Percentiles rank a stretch among this genome's conserved stretches.
Conservation (phyloP, 2,329 filamentous ascomycete species). For the Elsinoe australis region DNA sequence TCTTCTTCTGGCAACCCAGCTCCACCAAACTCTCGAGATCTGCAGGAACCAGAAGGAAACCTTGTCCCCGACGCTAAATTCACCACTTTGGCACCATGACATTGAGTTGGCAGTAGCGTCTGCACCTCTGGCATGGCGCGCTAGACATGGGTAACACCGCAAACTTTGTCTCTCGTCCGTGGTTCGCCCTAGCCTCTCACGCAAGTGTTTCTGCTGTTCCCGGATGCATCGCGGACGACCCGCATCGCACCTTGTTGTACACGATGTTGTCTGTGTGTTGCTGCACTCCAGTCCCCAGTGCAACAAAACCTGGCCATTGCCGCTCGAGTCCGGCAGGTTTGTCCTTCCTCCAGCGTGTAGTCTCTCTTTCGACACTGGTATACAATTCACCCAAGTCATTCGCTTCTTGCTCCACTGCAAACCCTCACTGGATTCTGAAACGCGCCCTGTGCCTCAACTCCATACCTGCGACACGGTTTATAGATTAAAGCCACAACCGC, state of each 20-base stretch:
- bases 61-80: conserved; percentile 13
- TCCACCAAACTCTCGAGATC: conserved; percentile 2
- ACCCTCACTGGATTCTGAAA: conserved; percentile 4
- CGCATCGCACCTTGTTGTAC: conserved; percentile 7
- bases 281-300: conserved; percentile 1
- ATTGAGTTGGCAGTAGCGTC: conserved; percentile 12
- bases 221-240: conserved; percentile 13
- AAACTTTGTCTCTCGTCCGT: conserved; percentile 10
- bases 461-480: conserved; percentile 9
- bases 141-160: conserved; percentile 10
- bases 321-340: conserved; percentile 7
- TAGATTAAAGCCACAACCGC: conserved; percentile 11
- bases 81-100: conserved; percentile 8
- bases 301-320: conserved; percentile 11
- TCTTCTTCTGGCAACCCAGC: conserved; percentile 1
- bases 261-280: too few relatives aligned
- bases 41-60: conserved; percentile 15
- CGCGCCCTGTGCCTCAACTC: conserved; percentile 10
- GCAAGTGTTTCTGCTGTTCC: conserved; percentile 15
- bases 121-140: conserved; percentile 13
- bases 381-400: conserved; percentile 7
- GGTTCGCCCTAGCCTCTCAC: conserved; percentile 16
- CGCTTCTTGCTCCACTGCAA: background rate
- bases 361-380: conserved; percentile 7
- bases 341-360: background rate